Evolutionary conservation across 352 stramenopile genomes (phyloP).

Genomic region (Pythium biforme): DNA sequence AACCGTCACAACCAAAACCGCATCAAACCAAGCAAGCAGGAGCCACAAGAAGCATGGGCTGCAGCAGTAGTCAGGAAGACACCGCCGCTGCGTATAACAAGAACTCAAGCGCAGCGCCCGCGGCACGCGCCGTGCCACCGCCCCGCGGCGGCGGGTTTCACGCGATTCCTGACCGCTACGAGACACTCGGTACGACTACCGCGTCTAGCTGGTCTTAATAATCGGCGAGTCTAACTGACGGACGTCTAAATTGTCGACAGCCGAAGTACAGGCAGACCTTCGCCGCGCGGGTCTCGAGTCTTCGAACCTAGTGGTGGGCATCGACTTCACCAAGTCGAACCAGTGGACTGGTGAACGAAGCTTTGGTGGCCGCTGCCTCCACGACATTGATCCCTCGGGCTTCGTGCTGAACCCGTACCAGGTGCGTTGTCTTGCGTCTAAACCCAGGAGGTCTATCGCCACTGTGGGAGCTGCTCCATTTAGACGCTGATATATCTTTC

Average conservation of each 20-base stretch:
- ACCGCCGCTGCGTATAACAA: neutral
- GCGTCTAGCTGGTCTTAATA: neutral
- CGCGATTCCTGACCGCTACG: slow-evolving; percentile 54
- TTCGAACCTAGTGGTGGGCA: slow-evolving; percentile 64
- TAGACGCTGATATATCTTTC: neutral
- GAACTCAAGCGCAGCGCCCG: neutral
- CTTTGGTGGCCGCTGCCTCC: slow-evolving; percentile 57
- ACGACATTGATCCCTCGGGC: slow-evolving; percentile 52
- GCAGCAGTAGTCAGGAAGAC: slow-evolving; percentile 16
- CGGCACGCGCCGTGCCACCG: neutral
- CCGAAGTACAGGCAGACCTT: slow-evolving; percentile 47
- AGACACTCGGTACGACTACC: slow-evolving; percentile 41
- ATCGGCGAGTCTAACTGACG: neutral
- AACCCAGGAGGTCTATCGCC: no score
- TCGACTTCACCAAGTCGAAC: slow-evolving; percentile 79
- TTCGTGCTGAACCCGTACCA: slow-evolving; percentile 59
- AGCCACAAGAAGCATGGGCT: slow-evolving; percentile 18
- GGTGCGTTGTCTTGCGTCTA: slow-evolving; percentile 28
- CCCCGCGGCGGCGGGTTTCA: slow-evolving; percentile 28
- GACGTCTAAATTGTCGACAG: slow-evolving; percentile 18
- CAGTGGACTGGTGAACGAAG: slow-evolving; percentile 65
- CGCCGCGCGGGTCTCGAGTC: slow-evolving; percentile 56
- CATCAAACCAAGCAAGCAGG: neutral
- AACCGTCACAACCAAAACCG: neutral
- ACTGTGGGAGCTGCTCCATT: neutral